phyloP scores from a whole-genome alignment of 2,329 filamentous ascomycete species.

The Cercospora nicotianae region DNA sequence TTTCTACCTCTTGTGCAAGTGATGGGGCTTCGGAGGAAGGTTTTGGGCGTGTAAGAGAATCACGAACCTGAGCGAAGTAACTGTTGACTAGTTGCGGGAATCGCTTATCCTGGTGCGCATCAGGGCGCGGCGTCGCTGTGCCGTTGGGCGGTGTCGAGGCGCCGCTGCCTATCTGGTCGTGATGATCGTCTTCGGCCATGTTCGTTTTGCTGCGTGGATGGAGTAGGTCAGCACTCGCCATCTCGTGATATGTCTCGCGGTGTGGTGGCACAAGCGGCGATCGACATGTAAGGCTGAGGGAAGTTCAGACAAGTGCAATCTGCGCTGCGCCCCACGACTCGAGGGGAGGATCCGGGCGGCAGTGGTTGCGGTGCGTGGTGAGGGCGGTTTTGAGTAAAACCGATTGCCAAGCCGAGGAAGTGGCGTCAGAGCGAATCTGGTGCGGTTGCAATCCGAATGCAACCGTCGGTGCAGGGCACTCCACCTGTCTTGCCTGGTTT shows the following conservation, averaged over 20 bases:
- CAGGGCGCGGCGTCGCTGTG: conserved; percentile 88
- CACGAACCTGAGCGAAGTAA: conserved; percentile 99
- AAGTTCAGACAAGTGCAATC: conserved; percentile 12
- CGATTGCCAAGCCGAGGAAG: conserved; percentile 14
- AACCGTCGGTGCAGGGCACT: conserved; percentile 3
- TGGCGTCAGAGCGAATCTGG: conserved; percentile 6
- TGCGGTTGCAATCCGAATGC: conserved; percentile 6
- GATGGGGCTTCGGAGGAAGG: conserved; percentile 36
- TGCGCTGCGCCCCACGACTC: conserved; percentile 4
- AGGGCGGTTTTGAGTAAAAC: background rate
- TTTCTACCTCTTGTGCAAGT: conserved; percentile 28
- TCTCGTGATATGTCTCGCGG: conserved; percentile 20
- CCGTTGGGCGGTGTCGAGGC: conserved; percentile 81
- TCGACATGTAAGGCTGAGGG: conserved; percentile 21
- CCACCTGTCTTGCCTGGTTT: conserved; percentile 5
- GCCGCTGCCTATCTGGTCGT: conserved; percentile 74
- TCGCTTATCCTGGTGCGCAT: conserved; percentile 83
- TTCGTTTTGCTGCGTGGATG: conserved; percentile 35
- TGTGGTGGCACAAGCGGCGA: conserved; percentile 21
- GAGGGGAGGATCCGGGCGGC: background rate
- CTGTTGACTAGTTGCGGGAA: conserved; percentile 89
- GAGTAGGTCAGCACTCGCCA: conserved; percentile 33
- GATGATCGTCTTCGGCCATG: conserved; percentile 60
- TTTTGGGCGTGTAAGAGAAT: conserved; percentile 55
- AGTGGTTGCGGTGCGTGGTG: background rate